These are phyloP conservation scores for Nemania serpens DNA, from an alignment of 2,329 filamentous ascomycete species.

Conservation along the genomic window DNA sequence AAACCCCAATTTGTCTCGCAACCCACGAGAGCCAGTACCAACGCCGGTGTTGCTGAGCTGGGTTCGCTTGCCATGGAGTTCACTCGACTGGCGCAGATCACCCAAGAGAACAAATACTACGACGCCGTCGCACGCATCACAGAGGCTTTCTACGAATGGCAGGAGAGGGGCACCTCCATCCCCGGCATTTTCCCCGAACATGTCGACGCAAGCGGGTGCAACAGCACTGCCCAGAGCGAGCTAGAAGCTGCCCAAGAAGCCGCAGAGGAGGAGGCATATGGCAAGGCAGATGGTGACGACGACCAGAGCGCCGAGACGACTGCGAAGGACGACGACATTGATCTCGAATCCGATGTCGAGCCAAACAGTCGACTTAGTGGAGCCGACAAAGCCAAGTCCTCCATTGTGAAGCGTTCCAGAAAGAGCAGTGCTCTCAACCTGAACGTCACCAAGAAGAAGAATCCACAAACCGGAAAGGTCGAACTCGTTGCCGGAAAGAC, in stretches of 20 bases:
- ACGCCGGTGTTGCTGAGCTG: slow-evolving; percentile 69
- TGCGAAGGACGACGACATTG: slow-evolving; percentile 6
- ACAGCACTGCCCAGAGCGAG: slow-evolving; percentile 55
- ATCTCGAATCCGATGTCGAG: slow-evolving; percentile 1
- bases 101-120: slow-evolving; percentile 80
- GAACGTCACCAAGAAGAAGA: slow-evolving; percentile 11
- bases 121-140: slow-evolving; percentile 88
- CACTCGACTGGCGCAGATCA: slow-evolving; percentile 84
- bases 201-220: slow-evolving; percentile 81
- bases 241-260: slow-evolving; percentile 41
- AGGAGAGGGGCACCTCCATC: slow-evolving; percentile 69
- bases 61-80: slow-evolving; percentile 87
- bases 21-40: slow-evolving; percentile 63
- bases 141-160: slow-evolving; percentile 74
- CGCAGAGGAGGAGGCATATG: slow-evolving; percentile 9
- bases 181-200: slow-evolving; percentile 80
- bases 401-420: slow-evolving; percentile 11
- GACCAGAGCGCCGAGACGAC: background rate
- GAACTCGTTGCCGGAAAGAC: slow-evolving; percentile 9
- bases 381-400: slow-evolving; percentile 2
- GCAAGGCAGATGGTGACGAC: slow-evolving; percentile 8
- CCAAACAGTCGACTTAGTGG: background rate
- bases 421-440: slow-evolving; percentile 17
- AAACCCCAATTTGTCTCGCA: slow-evolving; percentile 66
- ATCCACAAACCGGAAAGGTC: slow-evolving; percentile 13